A percentile compares a stretch with the other conserved stretches of the same genome.
Evolutionary conservation across 2,329 filamentous ascomycete genomes (phyloP).

Genomic region (Fusarium hainanense): DNA sequence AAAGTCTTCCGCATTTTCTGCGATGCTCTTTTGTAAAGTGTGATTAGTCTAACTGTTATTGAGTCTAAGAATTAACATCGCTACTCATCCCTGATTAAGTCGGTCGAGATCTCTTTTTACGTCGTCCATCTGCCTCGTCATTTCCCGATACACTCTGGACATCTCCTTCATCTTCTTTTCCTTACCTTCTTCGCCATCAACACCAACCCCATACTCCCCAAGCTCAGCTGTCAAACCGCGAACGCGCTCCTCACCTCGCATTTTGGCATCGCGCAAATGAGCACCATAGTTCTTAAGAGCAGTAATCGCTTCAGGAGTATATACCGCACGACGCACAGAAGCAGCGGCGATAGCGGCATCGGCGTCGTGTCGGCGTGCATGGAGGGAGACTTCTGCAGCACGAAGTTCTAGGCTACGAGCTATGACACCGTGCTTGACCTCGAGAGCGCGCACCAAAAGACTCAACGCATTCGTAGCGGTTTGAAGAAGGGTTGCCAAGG

Average conservation of each 20-base stretch:
- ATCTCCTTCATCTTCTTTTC: constrained; percentile 65
- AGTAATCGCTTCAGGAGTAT: constrained; percentile 56
- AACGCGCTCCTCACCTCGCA: constrained; percentile 58
- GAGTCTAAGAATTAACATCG: not conserved
- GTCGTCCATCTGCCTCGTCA: constrained; percentile 62
- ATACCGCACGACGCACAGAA: constrained; percentile 54
- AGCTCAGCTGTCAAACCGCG: constrained; percentile 57
- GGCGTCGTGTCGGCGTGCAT: constrained; percentile 56
- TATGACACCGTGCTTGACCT: constrained; percentile 65
- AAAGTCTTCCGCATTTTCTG: not conserved
- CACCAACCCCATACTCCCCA: constrained; percentile 61
- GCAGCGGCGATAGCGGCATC: constrained; percentile 53
- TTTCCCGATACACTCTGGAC: constrained; percentile 62
- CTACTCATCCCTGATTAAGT: constrained; percentile 44
- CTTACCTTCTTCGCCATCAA: constrained; percentile 53
- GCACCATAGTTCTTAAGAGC: constrained; percentile 60
- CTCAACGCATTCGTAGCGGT: constrained; percentile 54
- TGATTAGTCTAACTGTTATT: not conserved
- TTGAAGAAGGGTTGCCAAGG: constrained; percentile 54
- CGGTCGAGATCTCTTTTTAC: constrained; percentile 60
- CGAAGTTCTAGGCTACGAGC: constrained; percentile 64
- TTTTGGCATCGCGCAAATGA: constrained; percentile 62
- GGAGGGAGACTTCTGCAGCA: constrained; percentile 57
- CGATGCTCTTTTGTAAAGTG: constrained; percentile 5
- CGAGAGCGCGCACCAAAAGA: constrained; percentile 61